These are phyloP conservation scores for Calonectria crousiana DNA, from an alignment of 2,329 filamentous ascomycete genomes.

Conservation along the genomic window DNA sequence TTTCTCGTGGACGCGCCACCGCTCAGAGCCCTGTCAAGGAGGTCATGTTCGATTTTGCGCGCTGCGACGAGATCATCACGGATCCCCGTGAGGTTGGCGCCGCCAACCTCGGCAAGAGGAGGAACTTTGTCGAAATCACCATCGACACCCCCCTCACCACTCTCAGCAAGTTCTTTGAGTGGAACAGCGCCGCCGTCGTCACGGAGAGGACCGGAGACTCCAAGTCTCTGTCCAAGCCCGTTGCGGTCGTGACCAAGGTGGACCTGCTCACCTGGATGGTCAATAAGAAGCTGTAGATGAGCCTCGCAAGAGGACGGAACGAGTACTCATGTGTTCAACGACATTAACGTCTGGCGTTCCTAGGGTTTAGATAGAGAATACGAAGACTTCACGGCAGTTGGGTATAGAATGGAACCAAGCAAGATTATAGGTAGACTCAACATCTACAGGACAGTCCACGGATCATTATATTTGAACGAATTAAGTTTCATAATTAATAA, in stretches of 20 bases:
- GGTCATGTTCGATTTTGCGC: constrained; percentile 97
- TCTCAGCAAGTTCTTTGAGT: constrained; percentile 94
- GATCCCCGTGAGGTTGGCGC: constrained; percentile 77
- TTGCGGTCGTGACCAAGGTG: constrained; percentile 96
- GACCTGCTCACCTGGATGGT: constrained; percentile 95
- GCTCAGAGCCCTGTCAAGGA: constrained; percentile 80
- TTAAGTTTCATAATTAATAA: constrained; percentile 44
- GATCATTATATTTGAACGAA: constrained; percentile 31
- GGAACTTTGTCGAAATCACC: constrained; percentile 94
- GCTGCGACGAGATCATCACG: constrained; percentile 90
- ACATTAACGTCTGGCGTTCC: constrained; percentile 48
- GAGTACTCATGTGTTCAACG: constrained; percentile 49
- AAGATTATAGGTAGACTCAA: constrained; percentile 54
- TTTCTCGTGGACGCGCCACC: constrained; percentile 84
- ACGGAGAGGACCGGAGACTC: constrained; percentile 77
- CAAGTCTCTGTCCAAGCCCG: constrained; percentile 76
- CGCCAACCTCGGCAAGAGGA: constrained; percentile 58
- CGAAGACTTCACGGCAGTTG: constrained; percentile 29
- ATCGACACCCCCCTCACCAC: constrained; percentile 86
- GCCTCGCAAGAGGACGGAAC: constrained; percentile 42
- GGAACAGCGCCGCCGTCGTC: constrained; percentile 96
- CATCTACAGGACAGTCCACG: constrained; percentile 50
- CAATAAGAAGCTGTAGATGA: constrained; percentile 62
- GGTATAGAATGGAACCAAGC: constrained; percentile 36
- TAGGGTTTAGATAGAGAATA: constrained; percentile 37